Evolutionary conservation across 306 rosid genomes (phyloP).

Genomic region (Erythrophleum fordii): DNA sequence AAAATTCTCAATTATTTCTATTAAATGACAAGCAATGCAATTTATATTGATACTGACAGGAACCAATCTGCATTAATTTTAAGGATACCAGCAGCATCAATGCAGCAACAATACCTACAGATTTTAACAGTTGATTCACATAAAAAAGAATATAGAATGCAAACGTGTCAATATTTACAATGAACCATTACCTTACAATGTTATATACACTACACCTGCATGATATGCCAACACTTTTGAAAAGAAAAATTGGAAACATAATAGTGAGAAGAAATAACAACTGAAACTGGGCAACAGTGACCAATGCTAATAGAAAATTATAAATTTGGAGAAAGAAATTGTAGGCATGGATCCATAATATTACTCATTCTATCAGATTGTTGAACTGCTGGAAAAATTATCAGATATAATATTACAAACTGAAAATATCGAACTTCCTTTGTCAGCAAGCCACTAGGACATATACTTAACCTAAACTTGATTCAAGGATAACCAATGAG

Average conservation of each 20-base stretch:
- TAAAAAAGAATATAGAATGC: neutral
- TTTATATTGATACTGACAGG: neutral
- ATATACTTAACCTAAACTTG: neutral
- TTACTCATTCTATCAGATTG: neutral
- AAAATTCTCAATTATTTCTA: neutral
- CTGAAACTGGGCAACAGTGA: neutral
- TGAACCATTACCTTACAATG: no score
- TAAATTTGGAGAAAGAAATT: neutral
- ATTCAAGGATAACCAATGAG: neutral
- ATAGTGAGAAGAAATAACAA: neutral
- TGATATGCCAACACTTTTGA: neutral
- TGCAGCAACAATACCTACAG: neutral
- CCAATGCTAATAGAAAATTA: neutral
- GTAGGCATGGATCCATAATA: neutral
- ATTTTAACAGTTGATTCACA: neutral
- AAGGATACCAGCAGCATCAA: neutral
- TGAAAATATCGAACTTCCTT: no score
- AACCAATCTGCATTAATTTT: constrained; percentile 28
- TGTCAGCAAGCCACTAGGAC: no score
- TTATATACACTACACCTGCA: no score
- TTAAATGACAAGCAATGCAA: constrained; percentile 14
- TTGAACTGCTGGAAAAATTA: neutral
- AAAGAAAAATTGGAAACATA: neutral
- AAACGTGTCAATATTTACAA: no score
- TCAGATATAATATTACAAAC: neutral